A percentile compares a stretch with the other conserved stretches of the same genome.
phyloP scores from a whole-genome alignment of 2,329 filamentous ascomycete species.

The Venturiaceae sp. region DNA sequence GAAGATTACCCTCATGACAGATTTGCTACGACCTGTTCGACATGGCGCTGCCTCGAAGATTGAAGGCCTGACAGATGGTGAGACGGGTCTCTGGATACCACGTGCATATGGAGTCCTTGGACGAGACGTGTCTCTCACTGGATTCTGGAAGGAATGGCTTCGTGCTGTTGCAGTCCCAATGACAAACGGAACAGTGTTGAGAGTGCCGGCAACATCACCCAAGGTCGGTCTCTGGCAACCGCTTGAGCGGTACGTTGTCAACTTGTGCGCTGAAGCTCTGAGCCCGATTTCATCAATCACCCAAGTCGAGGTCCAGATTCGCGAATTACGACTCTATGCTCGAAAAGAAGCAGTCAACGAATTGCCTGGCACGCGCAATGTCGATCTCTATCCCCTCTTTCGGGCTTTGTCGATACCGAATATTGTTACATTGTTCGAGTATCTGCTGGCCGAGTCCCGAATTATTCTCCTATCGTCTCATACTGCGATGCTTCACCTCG shows the following conservation, averaged over 20 bases:
- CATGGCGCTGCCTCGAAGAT: constrained; percentile 96
- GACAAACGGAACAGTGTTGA: constrained; percentile 74
- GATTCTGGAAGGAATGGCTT: constrained; percentile 98
- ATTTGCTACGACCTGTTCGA: constrained; percentile 82
- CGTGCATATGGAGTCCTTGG: constrained; percentile 89
- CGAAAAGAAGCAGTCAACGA: constrained; percentile 90
- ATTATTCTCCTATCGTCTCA: constrained; percentile 96
- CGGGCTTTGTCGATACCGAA: constrained; percentile 83
- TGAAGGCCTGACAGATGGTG: constrained; percentile 87
- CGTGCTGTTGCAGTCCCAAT: constrained; percentile 90
- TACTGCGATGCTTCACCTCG: constrained; percentile 90
- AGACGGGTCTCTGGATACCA: constrained; percentile 93
- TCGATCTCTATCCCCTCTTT: constrained; percentile 89
- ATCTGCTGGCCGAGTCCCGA: constrained; percentile 81
- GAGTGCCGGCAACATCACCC: constrained; percentile 81
- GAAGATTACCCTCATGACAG: constrained; percentile 94
- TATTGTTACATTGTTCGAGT: constrained; percentile 87
- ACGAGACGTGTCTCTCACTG: constrained; percentile 69
- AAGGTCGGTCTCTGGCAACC: constrained; percentile 93
- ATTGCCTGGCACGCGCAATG: constrained; percentile 81
- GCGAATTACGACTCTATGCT: constrained; percentile 85
- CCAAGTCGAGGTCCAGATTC: constrained; percentile 83
- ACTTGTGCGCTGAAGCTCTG: constrained; percentile 89
- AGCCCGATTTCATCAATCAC: constrained; percentile 89
- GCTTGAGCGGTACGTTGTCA: constrained; percentile 91